These are phyloP conservation scores for Aspergillus hancockii DNA, from an alignment of 495 filamentous ascomycete species.

Conservation along the genomic window DNA sequence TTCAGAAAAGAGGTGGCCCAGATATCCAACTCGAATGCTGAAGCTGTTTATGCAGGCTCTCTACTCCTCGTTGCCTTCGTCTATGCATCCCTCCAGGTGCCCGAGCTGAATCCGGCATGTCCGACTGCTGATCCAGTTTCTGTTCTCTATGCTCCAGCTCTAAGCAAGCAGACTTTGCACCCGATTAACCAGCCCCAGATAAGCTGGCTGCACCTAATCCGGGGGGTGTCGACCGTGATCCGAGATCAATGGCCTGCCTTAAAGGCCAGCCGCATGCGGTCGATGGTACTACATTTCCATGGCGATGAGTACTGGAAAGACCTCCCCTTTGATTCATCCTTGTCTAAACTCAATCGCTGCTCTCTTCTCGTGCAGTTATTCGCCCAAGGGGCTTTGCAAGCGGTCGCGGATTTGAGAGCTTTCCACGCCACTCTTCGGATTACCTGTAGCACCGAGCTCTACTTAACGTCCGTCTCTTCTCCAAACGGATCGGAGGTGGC, in stretches of 20 bases:
- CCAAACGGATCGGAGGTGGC: not conserved
- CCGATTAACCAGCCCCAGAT: constrained; percentile 3
- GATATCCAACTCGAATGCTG: constrained; percentile 10
- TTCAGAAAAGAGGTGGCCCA: constrained; percentile 20
- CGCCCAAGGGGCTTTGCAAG: constrained; percentile 12
- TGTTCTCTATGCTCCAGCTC: not conserved
- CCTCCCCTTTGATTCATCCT: not conserved
- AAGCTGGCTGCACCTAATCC: constrained; percentile 30
- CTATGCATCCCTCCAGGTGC: constrained; percentile 24
- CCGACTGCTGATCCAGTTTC: not conserved
- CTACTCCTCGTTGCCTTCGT: constrained; percentile 26
- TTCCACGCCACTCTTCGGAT: not conserved
- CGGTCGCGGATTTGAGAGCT: constrained; percentile 11
- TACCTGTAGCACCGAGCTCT: not conserved
- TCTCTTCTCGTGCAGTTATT: constrained; percentile 13
- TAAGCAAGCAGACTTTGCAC: not conserved
- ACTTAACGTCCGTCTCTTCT: not conserved
- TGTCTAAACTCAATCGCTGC: not conserved
- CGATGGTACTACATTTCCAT: constrained; percentile 21
- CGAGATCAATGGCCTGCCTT: constrained; percentile 25
- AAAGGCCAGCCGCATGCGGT: constrained; percentile 17
- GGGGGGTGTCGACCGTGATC: constrained; percentile 20
- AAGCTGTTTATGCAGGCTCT: constrained; percentile 22
- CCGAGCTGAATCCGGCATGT: constrained; percentile 10
- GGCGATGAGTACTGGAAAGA: constrained; percentile 27